Conservation (phyloP, 345 rosid genomes). For the Eutrema heterophyllum region DNA sequence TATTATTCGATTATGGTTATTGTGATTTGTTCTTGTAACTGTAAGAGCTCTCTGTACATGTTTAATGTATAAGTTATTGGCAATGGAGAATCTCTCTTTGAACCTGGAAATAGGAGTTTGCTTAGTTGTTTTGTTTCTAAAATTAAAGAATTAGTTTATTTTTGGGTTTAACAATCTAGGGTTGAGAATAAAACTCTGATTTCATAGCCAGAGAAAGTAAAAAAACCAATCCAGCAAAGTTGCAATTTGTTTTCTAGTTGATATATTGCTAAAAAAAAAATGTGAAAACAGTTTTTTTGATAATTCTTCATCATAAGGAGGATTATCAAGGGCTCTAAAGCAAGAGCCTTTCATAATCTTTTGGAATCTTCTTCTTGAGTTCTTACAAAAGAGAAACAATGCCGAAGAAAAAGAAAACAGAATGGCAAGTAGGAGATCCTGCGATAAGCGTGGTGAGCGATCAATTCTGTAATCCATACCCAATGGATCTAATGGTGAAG, state of each 20-base stretch:
- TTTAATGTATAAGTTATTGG: not conserved
- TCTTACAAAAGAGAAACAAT: not conserved
- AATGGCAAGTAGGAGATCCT: slow-evolving; percentile 42
- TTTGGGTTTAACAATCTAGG: slow-evolving; percentile 16
- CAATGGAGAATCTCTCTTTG: slow-evolving; percentile 2
- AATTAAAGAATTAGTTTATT: slow-evolving; percentile 20
- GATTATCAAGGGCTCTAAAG: slow-evolving; percentile 25
- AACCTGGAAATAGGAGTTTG: slow-evolving; percentile 6
- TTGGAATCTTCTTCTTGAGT: not conserved
- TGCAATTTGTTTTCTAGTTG: slow-evolving; percentile 1
- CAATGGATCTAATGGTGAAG: slow-evolving; percentile 52
- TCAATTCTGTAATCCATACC: slow-evolving; percentile 55
- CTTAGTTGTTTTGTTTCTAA: slow-evolving; percentile 20
- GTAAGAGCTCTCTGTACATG: slow-evolving; percentile 19
- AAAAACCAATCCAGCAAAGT: not conserved
- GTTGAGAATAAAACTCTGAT: slow-evolving; percentile 10
- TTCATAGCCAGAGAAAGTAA: slow-evolving; percentile 9
- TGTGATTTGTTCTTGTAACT: slow-evolving; percentile 11
- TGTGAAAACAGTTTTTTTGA: slow-evolving; percentile 12
- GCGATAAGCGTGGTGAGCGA: slow-evolving; percentile 48
- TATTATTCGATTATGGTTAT: not conserved
- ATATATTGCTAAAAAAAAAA: slow-evolving; percentile 4
- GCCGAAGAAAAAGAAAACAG: slow-evolving; percentile 28
- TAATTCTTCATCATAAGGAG: slow-evolving; percentile 16
- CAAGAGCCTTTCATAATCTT: slow-evolving; percentile 29